A percentile compares a stretch with the other conserved stretches of the same genome.
Evolutionary conservation across 805 yeast species (phyloP).

Genomic region (Ogataea nonfermentans): DNA sequence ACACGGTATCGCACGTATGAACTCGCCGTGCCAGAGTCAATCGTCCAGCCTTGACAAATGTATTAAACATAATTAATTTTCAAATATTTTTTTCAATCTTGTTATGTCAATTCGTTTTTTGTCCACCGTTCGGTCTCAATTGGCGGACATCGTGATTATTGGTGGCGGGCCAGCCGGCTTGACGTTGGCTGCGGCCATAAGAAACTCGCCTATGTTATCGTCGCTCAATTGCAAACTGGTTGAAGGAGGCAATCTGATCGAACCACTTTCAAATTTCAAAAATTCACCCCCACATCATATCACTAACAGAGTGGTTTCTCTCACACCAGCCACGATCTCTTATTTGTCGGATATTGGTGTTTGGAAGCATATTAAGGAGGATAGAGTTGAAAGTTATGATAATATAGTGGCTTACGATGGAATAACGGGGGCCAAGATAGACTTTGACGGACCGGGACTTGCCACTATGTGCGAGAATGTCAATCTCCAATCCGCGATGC

Average conservation of each 20-base stretch:
- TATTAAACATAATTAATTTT: constrained; percentile 4
- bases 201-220: constrained; percentile 60
- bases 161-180: constrained; percentile 99
- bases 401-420: constrained; percentile 87
- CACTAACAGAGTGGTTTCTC: constrained; percentile 79
- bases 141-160: constrained; percentile 74
- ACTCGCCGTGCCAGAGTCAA: constrained; percentile 1
- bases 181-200: constrained; percentile 78
- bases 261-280: constrained; percentile 47
- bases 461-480: constrained; percentile 89
- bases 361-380: constrained; percentile 66
- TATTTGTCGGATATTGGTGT: constrained; percentile 70
- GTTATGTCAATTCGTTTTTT: constrained; percentile 27
- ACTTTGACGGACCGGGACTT: constrained; percentile 62
- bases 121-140: constrained; percentile 25
- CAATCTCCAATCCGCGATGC: constrained; percentile 76
- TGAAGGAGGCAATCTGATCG: constrained; percentile 63
- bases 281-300: constrained; percentile 45
- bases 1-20: constrained; percentile 37
- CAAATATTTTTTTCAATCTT: constrained; percentile 1
- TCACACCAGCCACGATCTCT: constrained; percentile 77
- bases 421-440: constrained; percentile 62
- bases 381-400: constrained; percentile 78
- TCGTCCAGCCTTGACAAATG: background rate
- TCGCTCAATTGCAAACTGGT: constrained; percentile 63